Evolutionary conservation across 306 rosid genomes (phyloP).

Genomic region (Lathyrus sativus): DNA sequence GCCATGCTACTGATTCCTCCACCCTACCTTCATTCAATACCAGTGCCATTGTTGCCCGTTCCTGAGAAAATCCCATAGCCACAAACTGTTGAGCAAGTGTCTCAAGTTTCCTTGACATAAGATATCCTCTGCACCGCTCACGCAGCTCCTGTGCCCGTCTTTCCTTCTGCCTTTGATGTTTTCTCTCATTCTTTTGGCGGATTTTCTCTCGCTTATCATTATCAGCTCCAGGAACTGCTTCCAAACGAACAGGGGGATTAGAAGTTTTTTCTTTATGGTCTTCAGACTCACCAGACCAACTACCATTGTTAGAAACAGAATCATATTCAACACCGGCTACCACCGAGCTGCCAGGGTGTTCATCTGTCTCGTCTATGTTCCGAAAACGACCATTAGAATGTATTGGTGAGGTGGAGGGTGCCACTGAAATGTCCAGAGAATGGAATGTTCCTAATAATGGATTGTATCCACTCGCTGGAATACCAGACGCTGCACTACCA

Average conservation of each 20-base stretch:
- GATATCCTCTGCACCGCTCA: slow-evolving; percentile 81
- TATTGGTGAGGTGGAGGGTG: slow-evolving; percentile 59
- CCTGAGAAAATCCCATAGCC: slow-evolving; percentile 89
- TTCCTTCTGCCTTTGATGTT: slow-evolving; percentile 99
- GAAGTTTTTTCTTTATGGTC: slow-evolving; percentile 80
- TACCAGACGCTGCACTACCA: slow-evolving; percentile 58
- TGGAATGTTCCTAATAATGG: slow-evolving; percentile 92
- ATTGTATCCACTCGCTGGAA: slow-evolving; percentile 90
- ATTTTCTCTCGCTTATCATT: slow-evolving; percentile 91
- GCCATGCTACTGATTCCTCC: slow-evolving; percentile 91
- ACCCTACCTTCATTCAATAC: slow-evolving; percentile 85
- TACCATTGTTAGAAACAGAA: slow-evolving; percentile 91
- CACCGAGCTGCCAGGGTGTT: slow-evolving; percentile 64
- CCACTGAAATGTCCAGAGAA: slow-evolving; percentile 57
- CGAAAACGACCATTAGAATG: slow-evolving; percentile 79
- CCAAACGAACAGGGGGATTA: slow-evolving; percentile 56
- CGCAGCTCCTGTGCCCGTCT: slow-evolving; percentile 93
- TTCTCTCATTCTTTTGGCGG: slow-evolving; percentile 92
- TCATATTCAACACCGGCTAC: slow-evolving; percentile 76
- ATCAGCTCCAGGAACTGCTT: slow-evolving; percentile 87
- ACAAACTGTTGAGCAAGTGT: slow-evolving; percentile 88
- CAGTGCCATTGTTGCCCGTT: slow-evolving; percentile 85
- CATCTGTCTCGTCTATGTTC: slow-evolving; percentile 93
- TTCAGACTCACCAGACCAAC: slow-evolving; percentile 99
- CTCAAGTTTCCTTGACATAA: slow-evolving; percentile 94